Conservation (phyloP, 2,329 filamentous ascomycete species). For the Penicillium freii region DNA sequence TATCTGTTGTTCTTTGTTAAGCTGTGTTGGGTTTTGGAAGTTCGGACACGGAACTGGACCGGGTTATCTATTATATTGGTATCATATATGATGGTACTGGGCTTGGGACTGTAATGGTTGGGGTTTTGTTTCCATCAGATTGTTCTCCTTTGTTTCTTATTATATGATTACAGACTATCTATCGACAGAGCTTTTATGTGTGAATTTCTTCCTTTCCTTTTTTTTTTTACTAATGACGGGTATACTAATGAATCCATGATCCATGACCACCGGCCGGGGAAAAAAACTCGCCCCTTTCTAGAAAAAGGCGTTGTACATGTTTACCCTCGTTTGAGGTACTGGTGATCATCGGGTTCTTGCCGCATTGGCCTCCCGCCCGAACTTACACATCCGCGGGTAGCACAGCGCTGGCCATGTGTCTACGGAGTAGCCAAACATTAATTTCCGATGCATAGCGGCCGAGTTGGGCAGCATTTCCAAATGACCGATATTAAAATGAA, state of each 20-base stretch:
- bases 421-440: slow-evolving; percentile 7
- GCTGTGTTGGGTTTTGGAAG: neutral
- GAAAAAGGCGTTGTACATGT: neutral
- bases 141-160: slow-evolving; percentile 2
- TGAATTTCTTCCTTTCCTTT: neutral
- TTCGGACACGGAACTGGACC: neutral
- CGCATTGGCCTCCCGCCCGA: slow-evolving; percentile 6
- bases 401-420: slow-evolving; percentile 12
- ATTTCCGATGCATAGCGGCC: slow-evolving; percentile 3
- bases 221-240: neutral
- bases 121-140: neutral
- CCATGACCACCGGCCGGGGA: neutral
- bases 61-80: slow-evolving; percentile 3
- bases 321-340: neutral
- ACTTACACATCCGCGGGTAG: slow-evolving; percentile 6
- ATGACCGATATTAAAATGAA: neutral
- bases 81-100: slow-evolving; percentile 3
- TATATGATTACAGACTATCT: slow-evolving; percentile 4
- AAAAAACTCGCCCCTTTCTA: neutral
- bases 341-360: slow-evolving; percentile 1
- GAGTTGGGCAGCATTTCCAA: slow-evolving; percentile 11
- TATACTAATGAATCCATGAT: neutral
- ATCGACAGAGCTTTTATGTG: slow-evolving; percentile 1
- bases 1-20: neutral
- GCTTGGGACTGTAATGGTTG: slow-evolving; percentile 2